Percentiles rank a stretch among this genome's conserved stretches.
phyloP scores from a whole-genome alignment of 2,329 filamentous ascomycete species.

The Pochonia chlamydosporia region DNA sequence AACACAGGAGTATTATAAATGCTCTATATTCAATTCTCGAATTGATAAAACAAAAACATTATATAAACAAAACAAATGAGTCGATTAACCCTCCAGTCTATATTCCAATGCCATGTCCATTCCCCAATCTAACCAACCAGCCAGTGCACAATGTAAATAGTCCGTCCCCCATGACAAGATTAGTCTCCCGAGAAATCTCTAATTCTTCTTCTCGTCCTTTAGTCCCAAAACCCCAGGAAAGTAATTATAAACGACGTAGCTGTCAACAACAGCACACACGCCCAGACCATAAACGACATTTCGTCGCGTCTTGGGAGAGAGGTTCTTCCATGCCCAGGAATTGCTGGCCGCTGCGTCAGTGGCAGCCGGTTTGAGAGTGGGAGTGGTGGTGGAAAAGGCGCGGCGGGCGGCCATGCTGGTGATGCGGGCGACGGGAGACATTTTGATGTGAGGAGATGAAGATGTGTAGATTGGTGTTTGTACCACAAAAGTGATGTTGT shows the following conservation, averaged over 20 bases:
- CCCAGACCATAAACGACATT: conserved; percentile 17
- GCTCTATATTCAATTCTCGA: too few relatives aligned
- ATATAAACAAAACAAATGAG: too few relatives aligned
- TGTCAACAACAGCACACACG: conserved; percentile 16
- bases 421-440: conserved; percentile 13
- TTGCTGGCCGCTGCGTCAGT: not conserved
- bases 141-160: too few relatives aligned
- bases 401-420: conserved; percentile 9
- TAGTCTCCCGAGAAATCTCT: not conserved
- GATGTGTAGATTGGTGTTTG: not conserved
- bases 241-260: conserved; percentile 21
- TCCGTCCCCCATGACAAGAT: not conserved
- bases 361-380: conserved; percentile 9
- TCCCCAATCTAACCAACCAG: not conserved
- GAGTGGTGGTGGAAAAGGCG: conserved; percentile 18
- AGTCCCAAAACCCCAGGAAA: conserved; percentile 13
- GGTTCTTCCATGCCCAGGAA: conserved; percentile 20
- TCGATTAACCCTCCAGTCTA: too few relatives aligned
- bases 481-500: not conserved
- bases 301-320: conserved; percentile 20
- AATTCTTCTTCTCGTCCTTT: conserved; percentile 3
- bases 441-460: conserved; percentile 12
- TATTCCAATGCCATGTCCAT: not conserved
- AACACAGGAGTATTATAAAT: too few relatives aligned
- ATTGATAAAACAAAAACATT: too few relatives aligned